phyloP scores from a whole-genome alignment of 306 rosid genomes.

The Cicer chorassanicum region DNA sequence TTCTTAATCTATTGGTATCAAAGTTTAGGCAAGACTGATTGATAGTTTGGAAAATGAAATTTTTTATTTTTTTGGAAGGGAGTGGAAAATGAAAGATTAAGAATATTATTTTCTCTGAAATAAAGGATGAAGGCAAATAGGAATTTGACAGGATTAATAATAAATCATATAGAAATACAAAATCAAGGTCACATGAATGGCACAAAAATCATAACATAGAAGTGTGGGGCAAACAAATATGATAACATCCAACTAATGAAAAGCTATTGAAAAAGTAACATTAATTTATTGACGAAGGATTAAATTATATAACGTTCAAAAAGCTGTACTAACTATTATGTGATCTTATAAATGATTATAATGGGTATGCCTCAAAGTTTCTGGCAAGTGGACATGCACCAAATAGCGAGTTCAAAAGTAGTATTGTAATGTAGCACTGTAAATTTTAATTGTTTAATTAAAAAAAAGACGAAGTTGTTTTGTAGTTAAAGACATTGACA shows the following conservation, averaged over 20 bases:
- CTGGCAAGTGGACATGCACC: no score
- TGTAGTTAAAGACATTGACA: no score
- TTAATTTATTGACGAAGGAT: conserved; percentile 32
- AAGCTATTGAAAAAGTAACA: conserved; percentile 39
- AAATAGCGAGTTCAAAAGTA: no score
- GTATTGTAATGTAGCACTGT: no score
- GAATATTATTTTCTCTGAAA: conserved; percentile 40
- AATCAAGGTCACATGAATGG: conserved; percentile 45
- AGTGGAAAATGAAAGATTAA: conserved; percentile 33
- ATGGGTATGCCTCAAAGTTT: no score
- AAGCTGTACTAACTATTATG: not conserved
- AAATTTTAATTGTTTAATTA: no score
- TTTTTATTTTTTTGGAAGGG: not conserved
- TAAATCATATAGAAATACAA: conserved; percentile 9
- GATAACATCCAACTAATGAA: conserved; percentile 17
- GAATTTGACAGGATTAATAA: conserved; percentile 38
- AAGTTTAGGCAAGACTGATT: conserved; percentile 20
- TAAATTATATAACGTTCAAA: not conserved
- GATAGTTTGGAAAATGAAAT: conserved; percentile 30
- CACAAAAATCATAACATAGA: conserved; percentile 39
- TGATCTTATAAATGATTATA: conserved; percentile 6
- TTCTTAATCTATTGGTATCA: conserved; percentile 18
- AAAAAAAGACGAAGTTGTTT: no score
- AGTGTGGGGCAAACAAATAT: conserved; percentile 50
- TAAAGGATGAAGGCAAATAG: conserved; percentile 33